Evolutionary conservation across 1,284 basidiomycete species (phyloP), one percentile per base, ranked within the genome.

Genomic region (Cystobasidium slooffiae): DNA sequence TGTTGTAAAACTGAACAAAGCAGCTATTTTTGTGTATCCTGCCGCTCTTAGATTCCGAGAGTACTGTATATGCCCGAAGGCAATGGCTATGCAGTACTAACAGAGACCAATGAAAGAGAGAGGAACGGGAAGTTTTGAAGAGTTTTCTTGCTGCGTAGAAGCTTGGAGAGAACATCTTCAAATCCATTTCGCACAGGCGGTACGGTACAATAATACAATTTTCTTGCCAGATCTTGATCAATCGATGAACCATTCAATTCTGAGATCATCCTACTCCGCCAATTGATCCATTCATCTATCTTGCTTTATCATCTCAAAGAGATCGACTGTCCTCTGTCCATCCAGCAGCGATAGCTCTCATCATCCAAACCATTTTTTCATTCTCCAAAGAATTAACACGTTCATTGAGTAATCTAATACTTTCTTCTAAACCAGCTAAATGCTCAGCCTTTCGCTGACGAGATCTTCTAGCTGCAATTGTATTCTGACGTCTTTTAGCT

Each of bases 381-480:
- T 64, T 52, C 31, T 73, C 56, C 20, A 73, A 49, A 14, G 69
- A 41, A 51, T 79, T 81, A 55, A 87, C 86, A 43, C 64, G 37
- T 47, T 75, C 66, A 31, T 58, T 49, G 41, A 56, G 56, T 46
- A 16, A 51, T 14, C 39, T 24, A 43, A 88, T 80, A 47, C 80
- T 81, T 10, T 84, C 81, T 84, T 91, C 88, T 67, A 92, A 82
- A 78, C 86, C 84, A 75, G 86, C 85, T 79, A 90, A 86, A 77
- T 91, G 86, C 84, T 90, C 88, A 37, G 91, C 83, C 85, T 92
- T 93, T 53, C 91, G 86, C 86, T 88, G 88, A 7, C 91, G 85
- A 77, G 87, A 88, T 69, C 89, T 86, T 8, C 91, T 85, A 51
- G 91, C 91, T 0, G 91, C 91, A 14, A 93, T 81, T 0, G 91